Evolutionary conservation across 176 grass and related monocot genomes (phyloP).

Genomic region (Bromus sterilis): DNA sequence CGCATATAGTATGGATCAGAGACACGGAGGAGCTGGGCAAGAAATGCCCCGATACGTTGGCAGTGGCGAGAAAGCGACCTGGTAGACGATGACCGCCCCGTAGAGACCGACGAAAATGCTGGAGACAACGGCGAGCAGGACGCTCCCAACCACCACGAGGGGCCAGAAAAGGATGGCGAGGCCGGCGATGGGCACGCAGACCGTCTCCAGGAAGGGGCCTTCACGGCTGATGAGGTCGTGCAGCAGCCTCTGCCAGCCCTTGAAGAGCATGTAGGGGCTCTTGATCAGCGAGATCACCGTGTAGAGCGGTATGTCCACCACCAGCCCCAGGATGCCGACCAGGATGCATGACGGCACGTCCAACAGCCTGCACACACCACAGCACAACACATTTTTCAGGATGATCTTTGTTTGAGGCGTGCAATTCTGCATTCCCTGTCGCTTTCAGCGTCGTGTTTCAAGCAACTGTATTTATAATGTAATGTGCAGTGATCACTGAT

Average conservation of each 20-base stretch:
- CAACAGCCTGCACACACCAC: slow-evolving; percentile 50
- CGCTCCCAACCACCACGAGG: slow-evolving; percentile 72
- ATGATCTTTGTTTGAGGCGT: neutral
- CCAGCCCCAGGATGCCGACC: slow-evolving; percentile 55
- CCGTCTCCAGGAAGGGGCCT: slow-evolving; percentile 79
- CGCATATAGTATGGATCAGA: neutral
- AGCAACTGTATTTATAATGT: neutral
- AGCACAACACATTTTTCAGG: neutral
- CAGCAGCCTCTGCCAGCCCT: slow-evolving; percentile 93
- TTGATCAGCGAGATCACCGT: slow-evolving; percentile 80
- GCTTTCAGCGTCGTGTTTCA: neutral
- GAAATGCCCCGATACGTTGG: neutral
- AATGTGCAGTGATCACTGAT: neutral
- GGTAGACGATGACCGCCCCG: slow-evolving; percentile 75
- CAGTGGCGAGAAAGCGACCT: slow-evolving; percentile 32
- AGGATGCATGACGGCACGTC: slow-evolving; percentile 65
- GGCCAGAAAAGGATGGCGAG: slow-evolving; percentile 90
- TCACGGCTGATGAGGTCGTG: slow-evolving; percentile 85
- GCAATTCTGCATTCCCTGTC: neutral
- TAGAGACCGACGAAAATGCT: slow-evolving; percentile 95
- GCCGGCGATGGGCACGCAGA: slow-evolving; percentile 81
- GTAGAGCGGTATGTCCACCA: slow-evolving; percentile 77
- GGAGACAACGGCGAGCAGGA: slow-evolving; percentile 68
- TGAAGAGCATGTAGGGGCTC: slow-evolving; percentile 97
- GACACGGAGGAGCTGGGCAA: neutral